phyloP scores from a whole-genome alignment of 1,139 yeast genomes.

The Taphrina confusa region DNA sequence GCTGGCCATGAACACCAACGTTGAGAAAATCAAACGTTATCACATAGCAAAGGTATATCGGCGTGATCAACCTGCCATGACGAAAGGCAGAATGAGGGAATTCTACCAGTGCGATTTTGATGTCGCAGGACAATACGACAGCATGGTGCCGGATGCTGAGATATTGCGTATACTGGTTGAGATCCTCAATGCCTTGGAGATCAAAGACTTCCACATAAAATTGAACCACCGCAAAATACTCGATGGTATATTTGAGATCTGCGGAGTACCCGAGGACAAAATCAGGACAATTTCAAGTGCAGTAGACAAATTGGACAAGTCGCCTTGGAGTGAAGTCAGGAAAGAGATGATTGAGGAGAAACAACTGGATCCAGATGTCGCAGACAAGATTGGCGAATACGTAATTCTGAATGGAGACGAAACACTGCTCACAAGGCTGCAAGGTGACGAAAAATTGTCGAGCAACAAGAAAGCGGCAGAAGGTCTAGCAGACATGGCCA shows the following conservation, averaged over 20 bases:
- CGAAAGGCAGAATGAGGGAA: slow-evolving; percentile 99
- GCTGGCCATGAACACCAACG: slow-evolving; percentile 84
- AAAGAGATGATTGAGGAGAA: slow-evolving; percentile 90
- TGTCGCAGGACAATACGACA: slow-evolving; percentile 85
- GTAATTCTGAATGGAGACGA: slow-evolving; percentile 80
- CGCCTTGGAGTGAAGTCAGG: slow-evolving; percentile 92
- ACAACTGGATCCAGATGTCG: slow-evolving; percentile 84
- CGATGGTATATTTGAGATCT: slow-evolving; percentile 91
- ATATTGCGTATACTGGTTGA: slow-evolving; percentile 75
- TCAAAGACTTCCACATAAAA: slow-evolving; percentile 83
- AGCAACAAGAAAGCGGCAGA: slow-evolving; percentile 69
- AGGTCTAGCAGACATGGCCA: slow-evolving; percentile 79
- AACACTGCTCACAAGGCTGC: slow-evolving; percentile 63
- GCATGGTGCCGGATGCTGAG: slow-evolving; percentile 96
- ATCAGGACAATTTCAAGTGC: slow-evolving; percentile 92
- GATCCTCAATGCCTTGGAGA: slow-evolving; percentile 80
- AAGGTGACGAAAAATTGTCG: slow-evolving; percentile 59
- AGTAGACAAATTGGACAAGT: slow-evolving; percentile 86
- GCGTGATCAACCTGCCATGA: slow-evolving; percentile 99
- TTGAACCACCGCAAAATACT: slow-evolving; percentile 91
- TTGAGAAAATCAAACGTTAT: slow-evolving; percentile 84
- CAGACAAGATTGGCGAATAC: slow-evolving; percentile 86
- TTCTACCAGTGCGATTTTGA: slow-evolving; percentile 98
- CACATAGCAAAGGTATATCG: slow-evolving; percentile 97
- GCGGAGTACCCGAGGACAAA: slow-evolving; percentile 93